Percentiles rank a stretch among this genome's conserved stretches.
phyloP scores from a whole-genome alignment of 1,139 yeast genomes.

The Hyphopichia wangnamkhiaoensis region DNA sequence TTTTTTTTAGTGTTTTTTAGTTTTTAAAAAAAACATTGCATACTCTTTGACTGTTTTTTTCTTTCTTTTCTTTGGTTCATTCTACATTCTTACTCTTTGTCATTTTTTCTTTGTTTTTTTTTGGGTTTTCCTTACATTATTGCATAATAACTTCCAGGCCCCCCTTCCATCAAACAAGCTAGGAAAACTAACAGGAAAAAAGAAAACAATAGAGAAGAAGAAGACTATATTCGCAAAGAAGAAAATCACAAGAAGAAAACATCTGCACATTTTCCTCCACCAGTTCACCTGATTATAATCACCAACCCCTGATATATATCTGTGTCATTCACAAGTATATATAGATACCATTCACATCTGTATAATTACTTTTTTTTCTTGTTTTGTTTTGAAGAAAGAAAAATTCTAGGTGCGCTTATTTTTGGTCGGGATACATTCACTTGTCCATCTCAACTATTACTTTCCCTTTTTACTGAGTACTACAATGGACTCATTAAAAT shows the following conservation, averaged over 20 bases:
- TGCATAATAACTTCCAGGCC: neutral
- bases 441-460: conserved; percentile 47
- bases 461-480: no score
- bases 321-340: no score
- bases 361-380: no score
- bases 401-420: conserved; percentile 6
- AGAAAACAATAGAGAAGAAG: neutral
- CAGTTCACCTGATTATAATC: neutral
- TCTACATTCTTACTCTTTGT: neutral
- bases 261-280: neutral
- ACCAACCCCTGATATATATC: no score
- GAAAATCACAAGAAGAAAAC: no score
- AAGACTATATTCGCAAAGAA: neutral
- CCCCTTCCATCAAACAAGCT: neutral
- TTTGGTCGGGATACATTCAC: conserved; percentile 41
- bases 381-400: no score
- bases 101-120: no score
- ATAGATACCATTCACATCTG: no score
- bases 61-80: neutral
- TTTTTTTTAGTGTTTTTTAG: conserved; percentile 6
- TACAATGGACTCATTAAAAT: conserved; percentile 78
- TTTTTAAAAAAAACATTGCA: conserved; percentile 1
- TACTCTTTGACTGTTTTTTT: neutral
- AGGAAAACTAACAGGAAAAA: neutral
- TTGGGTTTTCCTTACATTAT: no score